phyloP scores from a whole-genome alignment of 768 basidiomycete genomes.

The Antrodiella citrinella region DNA sequence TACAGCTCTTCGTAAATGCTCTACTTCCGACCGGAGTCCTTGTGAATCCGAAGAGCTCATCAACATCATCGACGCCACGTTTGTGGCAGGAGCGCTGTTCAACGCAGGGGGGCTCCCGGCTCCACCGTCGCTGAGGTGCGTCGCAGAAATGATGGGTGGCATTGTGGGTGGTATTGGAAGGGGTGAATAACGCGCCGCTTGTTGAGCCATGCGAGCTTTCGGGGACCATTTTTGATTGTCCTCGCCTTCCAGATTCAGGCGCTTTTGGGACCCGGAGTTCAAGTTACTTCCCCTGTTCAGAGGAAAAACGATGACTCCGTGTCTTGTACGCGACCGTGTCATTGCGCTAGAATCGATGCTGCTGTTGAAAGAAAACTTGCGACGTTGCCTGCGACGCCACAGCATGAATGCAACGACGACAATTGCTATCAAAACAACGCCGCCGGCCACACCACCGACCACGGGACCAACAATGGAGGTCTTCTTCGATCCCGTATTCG shows the following conservation, averaged over 20 bases:
- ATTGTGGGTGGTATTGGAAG: neutral
- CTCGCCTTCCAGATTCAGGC: too few species aligned
- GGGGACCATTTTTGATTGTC: neutral
- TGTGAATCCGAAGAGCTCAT: constrained; percentile 7
- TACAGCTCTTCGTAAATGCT: constrained; percentile 20
- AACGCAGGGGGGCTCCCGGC: neutral
- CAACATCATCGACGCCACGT: neutral
- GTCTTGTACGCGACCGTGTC: too few species aligned
- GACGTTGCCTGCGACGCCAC: neutral
- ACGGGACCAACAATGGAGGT: neutral
- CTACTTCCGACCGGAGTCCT: constrained; percentile 23
- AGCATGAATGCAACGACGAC: neutral
- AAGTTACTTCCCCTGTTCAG: neutral
- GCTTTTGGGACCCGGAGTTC: too few species aligned
- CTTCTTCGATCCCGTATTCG: neutral
- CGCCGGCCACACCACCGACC: neutral
- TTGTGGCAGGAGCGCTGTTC: constrained; percentile 2
- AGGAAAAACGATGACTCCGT: neutral
- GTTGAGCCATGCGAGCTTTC: neutral
- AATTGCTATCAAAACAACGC: neutral
- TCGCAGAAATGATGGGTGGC: neutral
- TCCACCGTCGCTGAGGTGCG: neutral
- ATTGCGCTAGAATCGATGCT: too few species aligned
- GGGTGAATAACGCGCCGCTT: neutral
- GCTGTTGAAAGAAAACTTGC: neutral